phyloP scores from a whole-genome alignment of 1,284 basidiomycete genomes.

The Ceratobasidium sp. region DNA sequence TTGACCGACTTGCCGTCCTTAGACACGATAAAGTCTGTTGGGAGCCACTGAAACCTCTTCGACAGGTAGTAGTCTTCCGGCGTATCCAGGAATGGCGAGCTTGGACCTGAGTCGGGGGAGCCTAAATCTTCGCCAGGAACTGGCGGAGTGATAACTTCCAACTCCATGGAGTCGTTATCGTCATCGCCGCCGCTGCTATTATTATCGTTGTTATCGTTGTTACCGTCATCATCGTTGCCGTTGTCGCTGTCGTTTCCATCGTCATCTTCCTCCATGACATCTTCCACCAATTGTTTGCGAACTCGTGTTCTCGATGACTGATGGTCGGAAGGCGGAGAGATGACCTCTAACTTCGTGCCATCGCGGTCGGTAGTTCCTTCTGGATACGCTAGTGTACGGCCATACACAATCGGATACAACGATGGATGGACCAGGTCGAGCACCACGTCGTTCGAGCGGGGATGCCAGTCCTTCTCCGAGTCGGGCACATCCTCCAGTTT shows the following conservation, averaged over 20 bases:
- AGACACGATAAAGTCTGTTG: conserved; percentile 58
- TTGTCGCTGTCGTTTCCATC: too few species aligned
- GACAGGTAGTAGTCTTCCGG: conserved; percentile 47
- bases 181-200: too few species aligned
- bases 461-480: conserved; percentile 55
- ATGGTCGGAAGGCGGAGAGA: background rate
- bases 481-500: conserved; percentile 51
- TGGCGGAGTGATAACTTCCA: too few species aligned
- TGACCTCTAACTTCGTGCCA: background rate
- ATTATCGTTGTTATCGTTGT: too few species aligned
- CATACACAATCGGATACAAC: conserved; percentile 63
- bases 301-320: too few species aligned
- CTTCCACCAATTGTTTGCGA: too few species aligned
- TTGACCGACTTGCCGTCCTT: conserved; percentile 49
- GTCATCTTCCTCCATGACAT: too few species aligned
- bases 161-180: too few species aligned
- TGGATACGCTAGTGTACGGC: conserved; percentile 58
- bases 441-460: conserved; percentile 51
- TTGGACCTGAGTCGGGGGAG: too few species aligned
- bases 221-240: too few species aligned
- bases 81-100: too few species aligned
- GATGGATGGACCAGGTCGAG: conserved; percentile 64
- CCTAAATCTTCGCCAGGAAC: too few species aligned
- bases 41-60: conserved; percentile 58
- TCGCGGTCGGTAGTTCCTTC: conserved; percentile 24